Evolutionary conservation across 257 asterid genomes (phyloP), one percentile per base, ranked within the genome.

Genomic region (Henckelia pumila): DNA sequence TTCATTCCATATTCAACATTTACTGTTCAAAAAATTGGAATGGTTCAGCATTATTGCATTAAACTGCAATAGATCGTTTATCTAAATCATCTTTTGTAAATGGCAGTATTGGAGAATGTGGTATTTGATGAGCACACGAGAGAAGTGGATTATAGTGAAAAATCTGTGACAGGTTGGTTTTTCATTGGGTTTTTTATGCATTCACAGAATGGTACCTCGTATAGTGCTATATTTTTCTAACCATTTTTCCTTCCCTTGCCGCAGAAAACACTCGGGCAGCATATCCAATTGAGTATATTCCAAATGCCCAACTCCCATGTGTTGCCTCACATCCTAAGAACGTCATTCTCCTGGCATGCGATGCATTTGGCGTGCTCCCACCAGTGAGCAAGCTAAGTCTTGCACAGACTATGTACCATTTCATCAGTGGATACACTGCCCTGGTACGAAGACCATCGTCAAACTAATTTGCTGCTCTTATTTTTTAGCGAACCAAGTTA

Each of bases 371-470:
- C 1, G 99, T 94, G 80, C 96, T 94, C 35, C 99, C 99, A 7
- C 99, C 99, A 3, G 97, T 94, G 73, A 91, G 99, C 96, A 94
- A 88, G 87, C 76, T 94, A 61, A 87, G 29, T 76, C 79, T 94
- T 64, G 93, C 96, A 2, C 99, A 88, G 77, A 88, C 97, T 6
- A 94, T 91, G 99, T 94, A 94, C 73, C 99, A 94, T 77, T 94
- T 94, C 83, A 94, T 94, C 80, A 94, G 99, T 72, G 98, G 99
- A 71, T 94, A 94, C 95, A 94, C 99, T 57, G 99, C 99, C 58
- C 76, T 94, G 96, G 97, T 94, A 77, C 16, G 69, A 25, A 49
- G 11, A 52, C 3, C 22, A 19, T 35, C 21, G 13, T 55, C 1
- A 3, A 50, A 14, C 10, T 0, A n/a, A n/a, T 13, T 35, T 3